These are phyloP conservation scores for Hypoxylon sp. DNA, from an alignment of 2,329 filamentous ascomycete species.

Conservation along the genomic window DNA sequence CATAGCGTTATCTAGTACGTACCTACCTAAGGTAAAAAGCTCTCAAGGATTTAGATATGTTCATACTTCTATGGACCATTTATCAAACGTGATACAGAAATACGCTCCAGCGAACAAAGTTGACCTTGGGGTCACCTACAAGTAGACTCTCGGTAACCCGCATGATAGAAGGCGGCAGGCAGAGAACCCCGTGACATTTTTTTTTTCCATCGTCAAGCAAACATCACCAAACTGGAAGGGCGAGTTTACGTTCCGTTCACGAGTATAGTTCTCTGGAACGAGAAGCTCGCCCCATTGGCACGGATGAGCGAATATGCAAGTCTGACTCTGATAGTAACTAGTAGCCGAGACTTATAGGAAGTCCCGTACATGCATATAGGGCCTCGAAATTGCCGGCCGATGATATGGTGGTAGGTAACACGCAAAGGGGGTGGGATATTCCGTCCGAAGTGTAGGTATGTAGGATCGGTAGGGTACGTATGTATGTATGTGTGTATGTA, in stretches of 20 bases:
- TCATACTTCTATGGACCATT: neutral
- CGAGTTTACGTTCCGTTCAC: neutral
- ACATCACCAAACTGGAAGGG: constrained; percentile 18
- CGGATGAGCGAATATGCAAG: constrained; percentile 34
- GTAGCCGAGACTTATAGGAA: constrained; percentile 16
- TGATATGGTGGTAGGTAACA: constrained; percentile 14
- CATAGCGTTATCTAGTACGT: constrained; percentile 5
- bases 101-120: neutral
- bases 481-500: neutral
- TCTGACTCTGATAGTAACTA: constrained; percentile 23
- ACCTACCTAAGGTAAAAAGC: neutral
- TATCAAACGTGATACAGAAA: neutral
- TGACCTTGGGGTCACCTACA: constrained; percentile 7
- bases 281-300: constrained; percentile 30
- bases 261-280: constrained; percentile 1
- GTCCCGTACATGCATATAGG: constrained; percentile 10
- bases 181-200: constrained; percentile 9
- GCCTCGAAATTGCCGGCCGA: constrained; percentile 26
- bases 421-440: constrained; percentile 24
- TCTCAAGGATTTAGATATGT: neutral
- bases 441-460: constrained; percentile 22
- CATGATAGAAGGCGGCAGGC: constrained; percentile 28
- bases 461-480: constrained; percentile 22
- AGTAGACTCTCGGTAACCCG: constrained; percentile 28
- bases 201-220: constrained; percentile 10